phyloP scores from a whole-genome alignment of 371 early-diverging fungal species.

The Actinomortierella ambigua region DNA sequence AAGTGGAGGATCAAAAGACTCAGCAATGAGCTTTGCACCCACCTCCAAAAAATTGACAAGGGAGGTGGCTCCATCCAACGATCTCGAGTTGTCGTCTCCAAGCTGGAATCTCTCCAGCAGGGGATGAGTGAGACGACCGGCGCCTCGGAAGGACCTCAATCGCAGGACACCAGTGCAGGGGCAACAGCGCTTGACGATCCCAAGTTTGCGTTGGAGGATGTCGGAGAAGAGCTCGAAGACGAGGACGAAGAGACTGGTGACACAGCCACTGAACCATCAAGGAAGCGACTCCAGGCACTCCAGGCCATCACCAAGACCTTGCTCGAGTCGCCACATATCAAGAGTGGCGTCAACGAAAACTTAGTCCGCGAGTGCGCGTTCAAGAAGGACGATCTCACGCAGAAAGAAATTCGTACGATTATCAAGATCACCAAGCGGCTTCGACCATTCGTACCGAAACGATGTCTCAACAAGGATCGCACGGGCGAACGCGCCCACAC shows the following conservation, averaged over 20 bases:
- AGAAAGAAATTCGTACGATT: background rate
- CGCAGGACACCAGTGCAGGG: too few relatives aligned
- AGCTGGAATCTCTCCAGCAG: too few relatives aligned
- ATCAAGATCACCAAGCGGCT: background rate
- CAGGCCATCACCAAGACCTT: too few relatives aligned
- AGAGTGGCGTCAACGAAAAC: background rate
- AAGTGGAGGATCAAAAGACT: background rate
- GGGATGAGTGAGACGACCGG: too few relatives aligned
- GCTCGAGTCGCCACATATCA: too few relatives aligned
- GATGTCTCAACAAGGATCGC: background rate
- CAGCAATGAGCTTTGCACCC: background rate
- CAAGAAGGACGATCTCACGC: background rate
- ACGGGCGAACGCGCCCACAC: background rate
- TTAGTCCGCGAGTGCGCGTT: background rate
- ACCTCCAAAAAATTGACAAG: too few relatives aligned
- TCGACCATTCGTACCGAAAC: background rate
- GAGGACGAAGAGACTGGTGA: background rate
- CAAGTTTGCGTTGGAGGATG: too few relatives aligned
- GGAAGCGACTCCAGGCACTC: background rate
- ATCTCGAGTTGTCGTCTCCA: too few relatives aligned
- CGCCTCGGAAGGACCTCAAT: too few relatives aligned
- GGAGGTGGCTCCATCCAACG: too few relatives aligned
- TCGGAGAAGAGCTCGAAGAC: background rate
- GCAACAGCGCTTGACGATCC: too few relatives aligned
- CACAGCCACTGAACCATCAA: background rate